A percentile compares a stretch with the other conserved stretches of the same genome.
Evolutionary conservation across 306 rosid genomes (phyloP).

Genomic region (Cyclanthera cordifolia): DNA sequence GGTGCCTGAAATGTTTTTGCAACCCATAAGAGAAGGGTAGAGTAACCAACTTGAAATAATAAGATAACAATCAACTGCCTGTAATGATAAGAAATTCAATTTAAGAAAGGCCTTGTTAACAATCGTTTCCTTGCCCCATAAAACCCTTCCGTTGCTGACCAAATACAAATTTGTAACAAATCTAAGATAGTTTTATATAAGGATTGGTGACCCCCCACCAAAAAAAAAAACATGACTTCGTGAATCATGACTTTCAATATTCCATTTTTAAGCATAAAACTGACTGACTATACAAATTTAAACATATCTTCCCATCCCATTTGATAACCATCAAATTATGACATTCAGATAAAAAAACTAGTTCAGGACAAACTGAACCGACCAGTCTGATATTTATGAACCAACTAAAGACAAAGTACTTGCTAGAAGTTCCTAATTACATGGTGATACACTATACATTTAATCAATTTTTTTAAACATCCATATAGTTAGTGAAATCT

Average conservation of each 20-base stretch:
- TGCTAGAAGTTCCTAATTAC: background rate
- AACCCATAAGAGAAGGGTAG: constrained; percentile 1
- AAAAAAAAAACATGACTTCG: background rate
- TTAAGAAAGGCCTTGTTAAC: background rate
- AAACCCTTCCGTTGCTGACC: background rate
- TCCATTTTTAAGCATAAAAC: background rate
- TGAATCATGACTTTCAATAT: background rate
- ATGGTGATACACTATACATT: background rate
- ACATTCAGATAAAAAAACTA: background rate
- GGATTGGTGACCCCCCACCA: background rate
- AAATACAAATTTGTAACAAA: background rate
- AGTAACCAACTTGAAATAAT: background rate
- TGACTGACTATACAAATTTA: background rate
- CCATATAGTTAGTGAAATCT: background rate
- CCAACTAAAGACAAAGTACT: background rate
- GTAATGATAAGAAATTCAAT: background rate
- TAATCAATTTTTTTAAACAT: background rate
- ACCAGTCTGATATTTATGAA: background rate
- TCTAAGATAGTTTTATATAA: background rate
- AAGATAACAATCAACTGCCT: background rate
- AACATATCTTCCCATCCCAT: background rate
- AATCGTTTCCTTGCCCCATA: background rate
- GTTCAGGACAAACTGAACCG: background rate
- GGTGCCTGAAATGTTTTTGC: constrained; percentile 26
- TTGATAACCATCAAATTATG: background rate